Conservation (phyloP, 2,329 filamentous ascomycete genomes). For the Fusarium marasasianum region DNA sequence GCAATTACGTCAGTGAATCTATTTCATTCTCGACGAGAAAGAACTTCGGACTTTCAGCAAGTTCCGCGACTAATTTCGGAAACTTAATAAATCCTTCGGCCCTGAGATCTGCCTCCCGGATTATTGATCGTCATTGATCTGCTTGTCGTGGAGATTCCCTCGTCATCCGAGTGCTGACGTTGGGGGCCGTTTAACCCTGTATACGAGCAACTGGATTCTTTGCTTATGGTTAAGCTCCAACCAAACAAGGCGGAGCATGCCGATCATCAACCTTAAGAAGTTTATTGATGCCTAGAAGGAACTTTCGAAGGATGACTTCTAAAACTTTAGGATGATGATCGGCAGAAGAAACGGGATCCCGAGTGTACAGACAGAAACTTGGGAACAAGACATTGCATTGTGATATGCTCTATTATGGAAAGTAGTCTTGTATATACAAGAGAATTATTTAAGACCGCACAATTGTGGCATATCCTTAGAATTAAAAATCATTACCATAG, state of each 20-base stretch:
- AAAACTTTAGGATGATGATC: neutral
- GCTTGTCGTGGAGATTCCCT: neutral
- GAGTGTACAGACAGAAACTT: neutral
- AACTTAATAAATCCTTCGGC: neutral
- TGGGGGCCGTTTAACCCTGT: neutral
- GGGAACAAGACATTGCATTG: fast-evolving
- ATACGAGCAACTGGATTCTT: neutral
- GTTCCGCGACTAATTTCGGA: neutral
- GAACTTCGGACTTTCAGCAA: neutral
- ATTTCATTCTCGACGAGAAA: neutral
- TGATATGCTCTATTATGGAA: fast-evolving
- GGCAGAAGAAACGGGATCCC: neutral
- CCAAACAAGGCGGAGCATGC: neutral
- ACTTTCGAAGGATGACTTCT: neutral
- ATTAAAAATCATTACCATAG: neutral
- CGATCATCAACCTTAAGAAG: neutral
- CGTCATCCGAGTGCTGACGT: neutral
- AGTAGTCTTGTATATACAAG: fast-evolving
- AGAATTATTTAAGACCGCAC: neutral
- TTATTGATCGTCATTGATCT: neutral
- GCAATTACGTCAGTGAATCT: neutral
- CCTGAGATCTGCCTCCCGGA: neutral
- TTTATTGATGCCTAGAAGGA: neutral
- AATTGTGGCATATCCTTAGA: fast-evolving
- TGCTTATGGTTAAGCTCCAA: neutral